A percentile compares a stretch with the other conserved stretches of the same genome.
Evolutionary conservation across 371 early-diverging fungal genomes (phyloP).

Genomic region (Lichtheimia ramosa): DNA sequence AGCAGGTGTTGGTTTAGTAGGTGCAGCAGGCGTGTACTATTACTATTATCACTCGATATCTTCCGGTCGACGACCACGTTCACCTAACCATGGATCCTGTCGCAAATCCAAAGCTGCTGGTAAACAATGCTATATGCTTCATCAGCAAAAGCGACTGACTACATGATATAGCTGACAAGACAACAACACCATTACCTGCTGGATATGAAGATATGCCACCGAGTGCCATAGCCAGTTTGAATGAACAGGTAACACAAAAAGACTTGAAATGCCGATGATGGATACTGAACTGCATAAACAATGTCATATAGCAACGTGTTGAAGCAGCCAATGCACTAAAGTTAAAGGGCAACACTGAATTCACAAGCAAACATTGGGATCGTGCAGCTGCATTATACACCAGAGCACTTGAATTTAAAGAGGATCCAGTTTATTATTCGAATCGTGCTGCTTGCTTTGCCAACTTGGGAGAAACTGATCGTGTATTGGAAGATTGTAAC

Average conservation of each 20-base stretch:
- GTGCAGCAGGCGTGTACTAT: conserved; percentile 56
- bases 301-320: conserved; percentile 46
- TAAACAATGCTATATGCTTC: not conserved
- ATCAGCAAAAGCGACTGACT: not conserved
- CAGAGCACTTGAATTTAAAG: conserved; percentile 78
- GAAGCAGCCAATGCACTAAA: conserved; percentile 80
- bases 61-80: conserved; percentile 33
- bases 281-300: conserved; percentile 1
- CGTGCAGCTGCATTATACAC: conserved; percentile 88
- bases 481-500: conserved; percentile 73
- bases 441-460: conserved; percentile 95
- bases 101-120: too few relatives aligned
- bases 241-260: conserved; percentile 6
- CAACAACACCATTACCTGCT: not conserved
- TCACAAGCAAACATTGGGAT: conserved; percentile 74
- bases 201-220: not conserved
- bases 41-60: conserved; percentile 26
- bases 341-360: conserved; percentile 85
- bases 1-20: conserved; percentile 63
- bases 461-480: conserved; percentile 67
- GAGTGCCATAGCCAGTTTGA: not conserved
- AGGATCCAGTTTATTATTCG: conserved; percentile 84
- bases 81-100: conserved; percentile 23
- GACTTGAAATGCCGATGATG: conserved; percentile 3
- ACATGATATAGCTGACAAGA: not conserved